Evolutionary conservation across 352 stramenopile species (phyloP).

Genomic region (Aphanomyces astaci): DNA sequence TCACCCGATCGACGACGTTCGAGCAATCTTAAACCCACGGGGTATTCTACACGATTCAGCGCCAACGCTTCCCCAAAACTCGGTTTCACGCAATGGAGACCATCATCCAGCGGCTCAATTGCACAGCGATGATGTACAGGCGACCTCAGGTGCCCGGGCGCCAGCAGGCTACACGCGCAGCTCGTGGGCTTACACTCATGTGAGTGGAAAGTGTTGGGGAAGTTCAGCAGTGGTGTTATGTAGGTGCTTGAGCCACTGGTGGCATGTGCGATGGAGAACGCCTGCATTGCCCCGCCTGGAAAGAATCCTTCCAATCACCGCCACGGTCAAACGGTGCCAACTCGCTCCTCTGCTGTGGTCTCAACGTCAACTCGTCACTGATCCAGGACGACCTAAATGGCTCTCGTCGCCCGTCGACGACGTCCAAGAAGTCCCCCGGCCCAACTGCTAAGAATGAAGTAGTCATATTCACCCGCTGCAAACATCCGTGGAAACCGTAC

Average conservation of each 20-base stretch:
- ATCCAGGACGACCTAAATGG: slow-evolving; percentile 10
- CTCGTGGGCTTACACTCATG: neutral
- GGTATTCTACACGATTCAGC: slow-evolving; percentile 11
- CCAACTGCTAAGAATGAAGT: neutral
- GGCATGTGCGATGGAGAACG: slow-evolving; percentile 9
- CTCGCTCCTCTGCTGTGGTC: neutral
- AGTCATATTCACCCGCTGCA: slow-evolving; percentile 2
- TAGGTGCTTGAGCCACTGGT: neutral
- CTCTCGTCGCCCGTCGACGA: slow-evolving; percentile 10
- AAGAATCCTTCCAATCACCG: slow-evolving; percentile 9
- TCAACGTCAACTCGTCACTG: slow-evolving; percentile 2
- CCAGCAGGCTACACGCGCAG: neutral
- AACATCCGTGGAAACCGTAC: slow-evolving; percentile 13
- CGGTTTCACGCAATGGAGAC: neutral
- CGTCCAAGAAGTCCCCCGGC: neutral
- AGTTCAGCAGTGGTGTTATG: neutral
- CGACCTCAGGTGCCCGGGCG: neutral
- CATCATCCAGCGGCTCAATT: slow-evolving; percentile 3
- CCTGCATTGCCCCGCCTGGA: slow-evolving; percentile 7
- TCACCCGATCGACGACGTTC: slow-evolving; percentile 14
- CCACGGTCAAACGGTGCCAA: slow-evolving; percentile 7
- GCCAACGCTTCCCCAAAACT: slow-evolving; percentile 13
- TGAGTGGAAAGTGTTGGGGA: neutral
- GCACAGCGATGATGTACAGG: neutral
- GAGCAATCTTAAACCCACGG: neutral